Evolutionary conservation across 2,329 filamentous ascomycete genomes (phyloP).

Genomic region (Diplodia scrobiculata): DNA sequence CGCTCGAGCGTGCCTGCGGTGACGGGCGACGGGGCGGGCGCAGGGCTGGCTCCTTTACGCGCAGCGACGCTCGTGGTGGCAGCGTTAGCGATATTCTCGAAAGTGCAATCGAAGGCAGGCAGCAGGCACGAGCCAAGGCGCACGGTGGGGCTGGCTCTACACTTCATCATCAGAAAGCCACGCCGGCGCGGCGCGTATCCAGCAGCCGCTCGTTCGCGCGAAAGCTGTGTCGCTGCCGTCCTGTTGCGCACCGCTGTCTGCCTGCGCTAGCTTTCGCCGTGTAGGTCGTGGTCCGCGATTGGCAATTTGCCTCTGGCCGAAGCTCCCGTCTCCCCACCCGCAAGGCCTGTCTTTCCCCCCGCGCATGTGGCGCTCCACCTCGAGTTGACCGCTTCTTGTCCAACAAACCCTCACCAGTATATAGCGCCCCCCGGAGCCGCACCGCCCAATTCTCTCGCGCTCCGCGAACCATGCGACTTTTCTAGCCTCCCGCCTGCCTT

Average conservation of each 20-base stretch:
- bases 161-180: slow-evolving; percentile 8
- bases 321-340: slow-evolving; percentile 18
- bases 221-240: not conserved
- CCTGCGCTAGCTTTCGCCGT: not conserved
- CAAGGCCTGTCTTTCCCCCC: slow-evolving; percentile 10
- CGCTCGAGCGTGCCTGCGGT: not conserved
- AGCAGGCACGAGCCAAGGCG: slow-evolving; percentile 15
- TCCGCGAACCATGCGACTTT: slow-evolving; percentile 7
- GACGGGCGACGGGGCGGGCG: slow-evolving; percentile 14
- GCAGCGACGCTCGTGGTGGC: slow-evolving; percentile 16
- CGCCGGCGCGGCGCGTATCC: slow-evolving; percentile 1
- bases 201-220: not conserved
- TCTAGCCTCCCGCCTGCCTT: slow-evolving; percentile 16
- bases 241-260: not conserved
- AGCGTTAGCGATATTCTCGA: slow-evolving; percentile 3
- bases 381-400: slow-evolving; percentile 29
- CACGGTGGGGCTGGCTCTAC: slow-evolving; percentile 10
- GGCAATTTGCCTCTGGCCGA: slow-evolving; percentile 14
- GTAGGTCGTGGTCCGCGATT: slow-evolving; percentile 5
- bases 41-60: slow-evolving; percentile 11
- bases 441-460: slow-evolving; percentile 20
- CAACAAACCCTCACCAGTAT: slow-evolving; percentile 28
- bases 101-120: slow-evolving; percentile 14
- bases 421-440: slow-evolving; percentile 26
- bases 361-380: slow-evolving; percentile 4